A percentile compares a stretch with the other conserved stretches of the same genome.
Conservation (phyloP, 441 rosid genomes). For the Pelargonium fulgidum region DNA sequence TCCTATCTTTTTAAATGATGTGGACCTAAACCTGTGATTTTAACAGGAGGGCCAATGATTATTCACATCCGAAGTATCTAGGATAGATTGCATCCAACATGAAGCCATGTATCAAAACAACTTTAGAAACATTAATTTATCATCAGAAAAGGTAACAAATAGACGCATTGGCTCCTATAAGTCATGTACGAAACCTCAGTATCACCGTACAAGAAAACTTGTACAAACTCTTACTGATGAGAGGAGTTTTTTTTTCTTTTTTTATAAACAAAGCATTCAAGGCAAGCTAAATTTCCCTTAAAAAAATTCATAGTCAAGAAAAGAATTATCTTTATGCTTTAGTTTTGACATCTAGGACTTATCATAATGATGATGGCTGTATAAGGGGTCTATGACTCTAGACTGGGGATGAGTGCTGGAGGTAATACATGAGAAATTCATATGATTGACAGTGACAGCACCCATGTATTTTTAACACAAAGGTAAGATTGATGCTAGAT, state of each 20-base stretch:
- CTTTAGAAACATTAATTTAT: neutral
- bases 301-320: neutral
- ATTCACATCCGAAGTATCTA: neutral
- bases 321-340: neutral
- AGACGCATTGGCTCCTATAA: neutral
- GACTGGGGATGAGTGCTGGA: neutral
- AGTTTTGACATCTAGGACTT: too few species aligned
- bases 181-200: neutral
- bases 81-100: neutral
- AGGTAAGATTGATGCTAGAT: neutral
- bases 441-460: neutral
- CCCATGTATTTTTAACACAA: neutral
- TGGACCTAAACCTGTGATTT: neutral
- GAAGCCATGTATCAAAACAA: neutral
- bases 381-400: neutral
- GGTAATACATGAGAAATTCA: conserved; percentile 3
- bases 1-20: neutral
- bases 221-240: too few species aligned
- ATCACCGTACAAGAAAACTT: too few species aligned
- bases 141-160: neutral
- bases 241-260: too few species aligned
- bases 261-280: too few species aligned
- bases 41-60: conserved; percentile 4
- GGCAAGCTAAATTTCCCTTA: neutral
- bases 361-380: too few species aligned